These are phyloP conservation scores for Fusarium guadeloupense DNA, from an alignment of 2,329 filamentous ascomycete species.

Conservation along the genomic window DNA sequence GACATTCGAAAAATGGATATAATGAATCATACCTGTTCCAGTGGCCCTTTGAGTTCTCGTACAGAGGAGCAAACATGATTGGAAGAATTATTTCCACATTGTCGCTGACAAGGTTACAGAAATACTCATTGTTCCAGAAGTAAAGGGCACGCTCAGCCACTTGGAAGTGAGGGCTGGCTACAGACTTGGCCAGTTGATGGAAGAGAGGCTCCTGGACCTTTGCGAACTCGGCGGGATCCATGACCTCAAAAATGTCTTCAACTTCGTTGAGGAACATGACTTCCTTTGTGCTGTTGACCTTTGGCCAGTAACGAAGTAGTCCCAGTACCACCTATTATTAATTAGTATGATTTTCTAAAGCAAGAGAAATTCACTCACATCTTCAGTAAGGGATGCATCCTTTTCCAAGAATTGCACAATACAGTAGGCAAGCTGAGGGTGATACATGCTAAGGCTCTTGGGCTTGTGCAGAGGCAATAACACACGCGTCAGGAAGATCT, in stretches of 20 bases:
- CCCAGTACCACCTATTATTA: constrained; percentile 85
- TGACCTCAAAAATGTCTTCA: constrained; percentile 99
- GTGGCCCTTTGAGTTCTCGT: constrained; percentile 98
- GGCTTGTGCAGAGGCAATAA: constrained; percentile 96
- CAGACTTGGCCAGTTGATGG: constrained; percentile 96
- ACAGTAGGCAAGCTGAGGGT: constrained; percentile 97
- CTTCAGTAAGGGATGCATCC: constrained; percentile 95
- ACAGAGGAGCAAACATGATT: constrained; percentile 98
- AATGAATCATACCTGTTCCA: constrained; percentile 84
- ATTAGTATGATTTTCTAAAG: constrained; percentile 15
- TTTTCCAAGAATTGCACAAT: constrained; percentile 99
- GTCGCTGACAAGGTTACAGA: constrained; percentile 98
- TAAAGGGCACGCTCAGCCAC: constrained; percentile 96
- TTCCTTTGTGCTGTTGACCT: constrained; percentile 99
- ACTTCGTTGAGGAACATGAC: constrained; percentile 99
- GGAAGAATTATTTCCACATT: constrained; percentile 98
- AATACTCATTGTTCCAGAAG: constrained; percentile 99
- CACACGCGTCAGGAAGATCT: constrained; percentile 94
- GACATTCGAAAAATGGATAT: not conserved
- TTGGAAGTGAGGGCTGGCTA: constrained; percentile 98
- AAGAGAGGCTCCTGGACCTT: constrained; percentile 98
- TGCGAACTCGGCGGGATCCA: constrained; percentile 98
- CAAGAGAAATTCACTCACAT: constrained; percentile 62
- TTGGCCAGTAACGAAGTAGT: constrained; percentile 95
- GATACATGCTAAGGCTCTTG: constrained; percentile 99